Base-by-base conservation (phyloP, 352 stramenopile species). In the Globisporangium nodosum region DNA sequence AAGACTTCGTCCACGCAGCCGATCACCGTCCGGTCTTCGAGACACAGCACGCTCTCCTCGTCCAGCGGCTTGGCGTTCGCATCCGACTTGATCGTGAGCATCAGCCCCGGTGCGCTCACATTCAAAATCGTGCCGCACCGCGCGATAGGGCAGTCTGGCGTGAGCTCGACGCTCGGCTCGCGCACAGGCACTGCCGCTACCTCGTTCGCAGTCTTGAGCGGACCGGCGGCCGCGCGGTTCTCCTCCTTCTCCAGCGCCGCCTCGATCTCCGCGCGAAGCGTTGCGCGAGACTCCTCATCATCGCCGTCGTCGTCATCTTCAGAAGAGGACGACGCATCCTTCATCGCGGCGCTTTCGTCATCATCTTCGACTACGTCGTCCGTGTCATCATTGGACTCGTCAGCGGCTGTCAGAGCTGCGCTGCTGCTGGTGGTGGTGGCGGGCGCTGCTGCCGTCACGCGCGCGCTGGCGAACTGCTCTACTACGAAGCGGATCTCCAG, bases 1-100 rank as follows among this genome's bases (percentile, higher is more conserved):
- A 95, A 95, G 1, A 95, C 65, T 60, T 95, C 85, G 58, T 95
- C 83, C 18, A 95, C 76, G 48, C 82, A 92, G 15, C 85, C 85
- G 16, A 94, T 54, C 37, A 94, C 76, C 0, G 76, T 85, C 42
- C 81, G 82, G 54, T 92, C 77, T 52, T 86, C 71, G 4, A 94
- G 71, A 64, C 85, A 94, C 53, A 94, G 58, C 51, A 94, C 81
- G 35, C 81, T 92, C 52, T 80, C 85, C 71, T 94, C 85, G 49
- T 92, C 80, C 46, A 94, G 63, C 0, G 79, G 78, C 58, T 86
- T 85, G 16, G 57, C 58, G 51, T 76, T 76, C 33, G 69, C 52
- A 20, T 78, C 74, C 6, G 81, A 88, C 60, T 94, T 88, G 67
- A 94, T 77, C 3, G 85, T 94, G 58, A 91, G 70, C 64, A 90